These are phyloP conservation scores for Arthrinium puccinioides DNA, from an alignment of 2,329 filamentous ascomycete species.

Conservation along the genomic window DNA sequence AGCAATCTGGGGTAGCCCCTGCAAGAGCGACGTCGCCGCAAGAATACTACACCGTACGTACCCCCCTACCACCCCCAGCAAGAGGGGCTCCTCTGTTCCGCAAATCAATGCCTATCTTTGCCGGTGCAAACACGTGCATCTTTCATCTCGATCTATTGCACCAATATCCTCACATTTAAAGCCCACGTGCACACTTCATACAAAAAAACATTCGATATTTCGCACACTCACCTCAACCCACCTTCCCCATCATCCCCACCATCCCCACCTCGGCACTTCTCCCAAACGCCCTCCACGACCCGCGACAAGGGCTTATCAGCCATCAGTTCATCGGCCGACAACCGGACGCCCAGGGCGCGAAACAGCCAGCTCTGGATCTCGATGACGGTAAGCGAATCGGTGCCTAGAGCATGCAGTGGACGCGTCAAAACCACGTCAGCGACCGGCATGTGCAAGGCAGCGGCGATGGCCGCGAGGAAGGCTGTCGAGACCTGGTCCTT, in stretches of 20 bases:
- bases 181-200: neutral
- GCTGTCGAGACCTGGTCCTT: neutral
- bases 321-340: neutral
- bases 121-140: neutral
- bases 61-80: too few relatives aligned
- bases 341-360: neutral
- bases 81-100: too few relatives aligned
- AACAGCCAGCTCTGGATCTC: constrained; percentile 5
- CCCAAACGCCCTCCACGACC: neutral
- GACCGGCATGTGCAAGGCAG: neutral
- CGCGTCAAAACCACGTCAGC: neutral
- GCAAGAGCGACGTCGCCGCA: too few relatives aligned
- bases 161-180: neutral
- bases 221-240: neutral
- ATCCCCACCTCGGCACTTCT: neutral
- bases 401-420: constrained; percentile 1
- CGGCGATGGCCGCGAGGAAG: neutral
- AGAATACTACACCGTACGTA: too few relatives aligned
- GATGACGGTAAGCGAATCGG: constrained; percentile 4
- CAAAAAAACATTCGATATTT: neutral
- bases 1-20: neutral
- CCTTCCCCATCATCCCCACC: too few relatives aligned
- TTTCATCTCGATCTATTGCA: neutral
- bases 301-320: neutral
- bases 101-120: neutral